Evolutionary conservation across 345 rosid genomes (phyloP).

Genomic region (Salix exigua): DNA sequence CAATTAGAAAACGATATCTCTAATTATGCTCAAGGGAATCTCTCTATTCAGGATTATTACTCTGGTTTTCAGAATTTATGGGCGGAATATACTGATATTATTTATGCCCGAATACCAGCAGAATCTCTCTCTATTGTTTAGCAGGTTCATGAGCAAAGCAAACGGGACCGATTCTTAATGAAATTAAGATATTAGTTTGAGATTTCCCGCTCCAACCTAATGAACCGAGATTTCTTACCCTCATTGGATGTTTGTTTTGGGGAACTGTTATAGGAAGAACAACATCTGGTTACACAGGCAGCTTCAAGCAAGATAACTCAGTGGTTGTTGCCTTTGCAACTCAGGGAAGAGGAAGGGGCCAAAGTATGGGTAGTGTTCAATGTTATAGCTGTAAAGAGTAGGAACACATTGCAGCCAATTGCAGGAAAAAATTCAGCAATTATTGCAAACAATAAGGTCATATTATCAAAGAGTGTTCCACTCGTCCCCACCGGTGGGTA

Average conservation of each 20-base stretch:
- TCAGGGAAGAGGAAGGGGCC: not conserved
- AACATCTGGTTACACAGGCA: not conserved
- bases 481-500: too few species aligned
- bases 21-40: too few species aligned
- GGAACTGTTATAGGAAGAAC: not conserved
- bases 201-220: not conserved
- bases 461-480: too few species aligned
- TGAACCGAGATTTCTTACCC: not conserved
- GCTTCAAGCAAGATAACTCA: not conserved
- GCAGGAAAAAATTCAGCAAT: too few species aligned
- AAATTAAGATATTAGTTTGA: not conserved
- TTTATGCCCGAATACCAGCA: too few species aligned
- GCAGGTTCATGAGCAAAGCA: not conserved
- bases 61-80: too few species aligned
- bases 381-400: slow-evolving; percentile 9
- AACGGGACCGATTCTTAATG: not conserved
- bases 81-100: too few species aligned
- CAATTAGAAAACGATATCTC: too few species aligned
- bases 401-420: not conserved
- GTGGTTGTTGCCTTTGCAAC: not conserved
- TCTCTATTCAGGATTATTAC: too few species aligned
- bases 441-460: too few species aligned
- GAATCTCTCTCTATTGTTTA: too few species aligned
- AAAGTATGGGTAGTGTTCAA: not conserved
- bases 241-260: slow-evolving; percentile 1